Evolutionary conservation across 2,329 filamentous ascomycete species (phyloP).

Genomic region (Atkinsonella texensis): DNA sequence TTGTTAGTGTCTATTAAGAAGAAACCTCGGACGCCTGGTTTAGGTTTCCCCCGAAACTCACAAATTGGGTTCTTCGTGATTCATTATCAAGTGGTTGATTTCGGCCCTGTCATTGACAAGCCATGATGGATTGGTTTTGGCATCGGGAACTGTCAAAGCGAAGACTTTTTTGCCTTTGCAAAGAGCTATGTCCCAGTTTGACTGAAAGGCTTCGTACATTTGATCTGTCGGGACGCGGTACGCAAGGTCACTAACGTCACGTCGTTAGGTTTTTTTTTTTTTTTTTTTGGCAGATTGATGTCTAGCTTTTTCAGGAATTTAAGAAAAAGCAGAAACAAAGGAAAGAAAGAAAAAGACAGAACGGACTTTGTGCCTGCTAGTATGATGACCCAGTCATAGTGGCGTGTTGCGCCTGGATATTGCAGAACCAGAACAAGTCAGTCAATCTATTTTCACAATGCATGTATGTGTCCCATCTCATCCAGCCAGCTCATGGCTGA

Average conservation of each 20-base stretch:
- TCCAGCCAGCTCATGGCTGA: no score
- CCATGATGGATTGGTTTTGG: conserved; percentile 16
- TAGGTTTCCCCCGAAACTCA: conserved; percentile 26
- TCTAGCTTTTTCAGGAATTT: not conserved
- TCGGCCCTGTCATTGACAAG: conserved; percentile 25
- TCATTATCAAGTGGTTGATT: conserved; percentile 42
- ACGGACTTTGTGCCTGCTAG: conserved; percentile 51
- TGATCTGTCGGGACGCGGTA: conserved; percentile 22
- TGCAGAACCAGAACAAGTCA: no score
- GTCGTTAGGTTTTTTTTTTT: not conserved
- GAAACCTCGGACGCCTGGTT: no score
- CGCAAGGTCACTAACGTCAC: conserved; percentile 36
- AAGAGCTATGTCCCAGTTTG: conserved; percentile 39
- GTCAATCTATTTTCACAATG: no score
- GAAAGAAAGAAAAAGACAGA: not conserved
- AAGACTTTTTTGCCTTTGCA: conserved; percentile 41
- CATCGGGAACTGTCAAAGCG: conserved; percentile 51
- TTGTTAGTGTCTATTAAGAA: not conserved
- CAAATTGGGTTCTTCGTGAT: conserved; percentile 37
- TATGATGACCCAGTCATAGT: conserved; percentile 49
- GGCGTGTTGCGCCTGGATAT: conserved; percentile 12
- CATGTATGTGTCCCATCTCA: no score
- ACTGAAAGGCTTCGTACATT: conserved; percentile 37
- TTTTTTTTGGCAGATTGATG: not conserved
- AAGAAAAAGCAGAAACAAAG: not conserved